phyloP scores from a whole-genome alignment of 2,329 filamentous ascomycete genomes.

The Proliferodiscus dingleyae region DNA sequence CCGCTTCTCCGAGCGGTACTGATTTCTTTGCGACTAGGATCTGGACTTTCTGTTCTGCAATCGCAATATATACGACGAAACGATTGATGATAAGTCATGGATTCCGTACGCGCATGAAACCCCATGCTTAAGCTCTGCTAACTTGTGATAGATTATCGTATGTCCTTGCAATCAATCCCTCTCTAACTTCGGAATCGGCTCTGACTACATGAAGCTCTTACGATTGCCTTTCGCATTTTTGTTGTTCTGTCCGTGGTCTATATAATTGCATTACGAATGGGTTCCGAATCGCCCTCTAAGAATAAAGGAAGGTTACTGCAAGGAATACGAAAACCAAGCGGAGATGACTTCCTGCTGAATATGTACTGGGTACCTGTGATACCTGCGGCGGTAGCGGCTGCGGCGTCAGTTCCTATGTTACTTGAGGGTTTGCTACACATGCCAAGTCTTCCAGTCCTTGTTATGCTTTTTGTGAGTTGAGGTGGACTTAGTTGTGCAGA shows the following conservation, averaged over 20 bases:
- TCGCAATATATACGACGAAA: conserved; percentile 19
- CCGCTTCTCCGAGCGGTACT: background rate
- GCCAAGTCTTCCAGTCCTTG: conserved; percentile 23
- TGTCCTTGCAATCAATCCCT: conserved; percentile 1
- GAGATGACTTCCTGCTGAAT: conserved; percentile 6
- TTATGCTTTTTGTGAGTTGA: conserved; percentile 27
- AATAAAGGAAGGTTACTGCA: conserved; percentile 1
- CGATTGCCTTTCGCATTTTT: conserved; percentile 19
- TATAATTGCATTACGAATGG: conserved; percentile 8
- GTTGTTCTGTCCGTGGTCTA: conserved; percentile 11
- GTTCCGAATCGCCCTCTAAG: conserved; percentile 1
- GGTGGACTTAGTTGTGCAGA: background rate
- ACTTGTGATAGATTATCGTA: conserved; percentile 21
- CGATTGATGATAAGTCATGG: conserved; percentile 18
- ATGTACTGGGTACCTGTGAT: conserved; percentile 17
- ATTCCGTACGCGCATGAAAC: conserved; percentile 16
- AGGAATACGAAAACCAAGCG: conserved; percentile 11
- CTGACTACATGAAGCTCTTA: conserved; percentile 13
- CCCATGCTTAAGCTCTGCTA: conserved; percentile 5
- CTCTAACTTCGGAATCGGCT: background rate
- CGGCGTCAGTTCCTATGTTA: conserved; percentile 22
- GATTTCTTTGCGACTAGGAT: conserved; percentile 1
- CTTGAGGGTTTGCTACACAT: conserved; percentile 25
- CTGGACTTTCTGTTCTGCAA: conserved; percentile 18
- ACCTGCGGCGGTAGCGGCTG: conserved; percentile 18